Base-by-base conservation (phyloP, 495 filamentous ascomycete species). In the Acidomyces sp. region DNA sequence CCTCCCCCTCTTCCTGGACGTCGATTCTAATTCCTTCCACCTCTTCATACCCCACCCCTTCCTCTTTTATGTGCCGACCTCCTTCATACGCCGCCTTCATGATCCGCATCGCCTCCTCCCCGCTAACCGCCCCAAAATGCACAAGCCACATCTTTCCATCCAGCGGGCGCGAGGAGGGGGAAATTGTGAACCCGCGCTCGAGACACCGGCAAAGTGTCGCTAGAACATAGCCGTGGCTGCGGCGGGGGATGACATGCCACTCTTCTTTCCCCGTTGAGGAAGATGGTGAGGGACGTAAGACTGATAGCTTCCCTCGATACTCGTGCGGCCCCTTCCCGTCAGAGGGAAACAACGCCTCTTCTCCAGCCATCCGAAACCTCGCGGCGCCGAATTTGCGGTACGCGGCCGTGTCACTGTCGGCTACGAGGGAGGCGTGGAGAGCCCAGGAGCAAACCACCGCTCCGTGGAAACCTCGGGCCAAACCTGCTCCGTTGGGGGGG, bases 381-480 rank as follows among this genome's bases (percentile, higher is more conserved):
- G 80, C 71, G 2, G 64, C 65, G 4, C 88, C 88, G 54, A 72
- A 73, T 39, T 67, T 70, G 39, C 86, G 78, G 52, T 85, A 86
- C 36, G 73, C 78, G 1, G 67, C 59, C 0, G 86, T 84, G 53
- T 94, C 86, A 55, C 79, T 84, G 59, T 93, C 83, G 28, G 82
- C 86, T 18, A 96, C 86, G 0, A 96, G 62, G 11, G 74, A 69
- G 24, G 88, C 82, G 56, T 96, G 88, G 42, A 94, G 71, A 25
- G 80, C 88, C 74, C 86, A 93, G 47, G 77, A 84, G 21, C 76
- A 75, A 10, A 94, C 86, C 22, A 94, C 80, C 10, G 78, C 78
- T n/a, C 84, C 85, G 16, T 88, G 58, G n/a, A n/a, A n/a, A n/a
- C n/a, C n/a, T n/a, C n/a, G n/a, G 30, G 60, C 58, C 4, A 48